Conservation (phyloP, 2,329 filamentous ascomycete species). For the Elsinoe australis region DNA sequence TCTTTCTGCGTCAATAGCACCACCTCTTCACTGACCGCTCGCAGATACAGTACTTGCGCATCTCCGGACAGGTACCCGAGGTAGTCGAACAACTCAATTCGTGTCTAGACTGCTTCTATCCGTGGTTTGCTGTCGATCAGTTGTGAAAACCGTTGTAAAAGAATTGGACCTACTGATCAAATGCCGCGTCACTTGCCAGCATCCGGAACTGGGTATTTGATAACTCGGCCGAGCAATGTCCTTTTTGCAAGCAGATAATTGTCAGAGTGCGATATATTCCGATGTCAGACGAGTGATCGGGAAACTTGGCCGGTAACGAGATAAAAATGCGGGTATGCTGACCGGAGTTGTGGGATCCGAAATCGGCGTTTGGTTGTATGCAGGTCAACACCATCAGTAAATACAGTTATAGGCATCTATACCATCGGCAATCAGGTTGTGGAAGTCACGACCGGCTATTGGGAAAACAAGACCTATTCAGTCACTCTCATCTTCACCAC, state of each 20-base stretch:
- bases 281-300: not conserved
- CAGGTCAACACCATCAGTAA: no score
- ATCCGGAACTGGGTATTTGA: not conserved
- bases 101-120: not conserved
- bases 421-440: no score
- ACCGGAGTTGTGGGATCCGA: no score
- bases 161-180: not conserved
- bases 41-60: conserved; percentile 13
- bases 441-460: no score
- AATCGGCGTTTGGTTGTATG: conserved; percentile 6
- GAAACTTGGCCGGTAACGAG: not conserved
- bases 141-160: not conserved
- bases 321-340: no score
- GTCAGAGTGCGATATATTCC: conserved; percentile 7
- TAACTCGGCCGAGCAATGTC: conserved; percentile 6
- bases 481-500: not conserved
- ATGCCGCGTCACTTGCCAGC: conserved; percentile 12
- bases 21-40: not conserved
- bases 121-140: not conserved
- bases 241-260: not conserved
- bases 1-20: not conserved
- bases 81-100: not conserved
- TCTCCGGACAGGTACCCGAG: conserved; percentile 13
- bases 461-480: not conserved
- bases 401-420: no score